phyloP scores from a whole-genome alignment of 2,329 filamentous ascomycete species.

The Botrytis tulipae region DNA sequence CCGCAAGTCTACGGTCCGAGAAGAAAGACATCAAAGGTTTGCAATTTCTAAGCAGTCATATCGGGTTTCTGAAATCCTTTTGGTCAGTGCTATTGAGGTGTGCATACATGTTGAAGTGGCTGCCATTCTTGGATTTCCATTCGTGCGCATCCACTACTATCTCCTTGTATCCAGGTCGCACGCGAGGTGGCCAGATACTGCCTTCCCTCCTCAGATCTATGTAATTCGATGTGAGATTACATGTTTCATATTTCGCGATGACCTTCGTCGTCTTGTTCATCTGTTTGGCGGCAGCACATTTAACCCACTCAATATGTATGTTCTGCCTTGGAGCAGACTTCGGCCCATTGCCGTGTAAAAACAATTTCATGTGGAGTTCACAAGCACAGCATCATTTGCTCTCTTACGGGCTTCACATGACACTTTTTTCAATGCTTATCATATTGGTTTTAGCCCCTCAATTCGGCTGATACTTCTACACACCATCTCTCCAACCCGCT shows the following conservation, averaged over 20 bases:
- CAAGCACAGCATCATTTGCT: slow-evolving; percentile 18
- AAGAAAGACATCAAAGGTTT: not conserved
- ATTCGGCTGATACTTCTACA: not conserved
- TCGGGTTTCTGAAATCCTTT: not conserved
- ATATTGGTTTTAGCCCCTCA: not conserved
- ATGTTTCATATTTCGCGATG: not conserved
- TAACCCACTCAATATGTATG: not conserved
- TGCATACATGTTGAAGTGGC: not conserved
- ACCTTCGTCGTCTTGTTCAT: not conserved
- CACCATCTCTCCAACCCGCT: not conserved
- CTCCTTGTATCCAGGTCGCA: not conserved
- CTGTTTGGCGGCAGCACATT: not conserved
- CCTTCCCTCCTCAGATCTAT: not conserved
- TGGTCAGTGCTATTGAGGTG: slow-evolving; percentile 10
- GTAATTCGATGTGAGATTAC: not conserved
- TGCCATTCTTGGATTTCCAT: not conserved
- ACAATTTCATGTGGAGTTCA: not conserved
- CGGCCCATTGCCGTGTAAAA: not conserved
- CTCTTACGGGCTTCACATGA: slow-evolving; percentile 7
- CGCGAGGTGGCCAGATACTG: not conserved
- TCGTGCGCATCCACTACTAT: not conserved
- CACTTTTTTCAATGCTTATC: not conserved
- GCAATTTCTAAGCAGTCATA: not conserved
- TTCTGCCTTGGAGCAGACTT: not conserved
- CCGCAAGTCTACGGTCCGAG: not conserved